A percentile compares a stretch with the other conserved stretches of the same genome.
phyloP scores from a whole-genome alignment of 306 rosid species.

The Vigna trinervia region DNA sequence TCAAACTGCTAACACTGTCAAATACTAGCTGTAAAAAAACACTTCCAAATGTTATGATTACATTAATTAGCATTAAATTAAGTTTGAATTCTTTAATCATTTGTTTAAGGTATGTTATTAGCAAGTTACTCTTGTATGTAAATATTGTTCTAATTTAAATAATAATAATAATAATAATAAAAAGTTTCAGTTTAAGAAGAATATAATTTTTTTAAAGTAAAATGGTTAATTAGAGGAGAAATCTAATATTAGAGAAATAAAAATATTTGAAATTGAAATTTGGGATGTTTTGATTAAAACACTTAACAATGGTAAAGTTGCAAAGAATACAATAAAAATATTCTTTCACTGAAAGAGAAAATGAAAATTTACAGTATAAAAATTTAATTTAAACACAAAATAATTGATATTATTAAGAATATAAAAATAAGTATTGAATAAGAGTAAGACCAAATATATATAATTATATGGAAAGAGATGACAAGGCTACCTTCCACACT shows the following conservation, averaged over 20 bases:
- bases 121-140: background rate
- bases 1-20: no score
- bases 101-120: no score
- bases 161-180: background rate
- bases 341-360: background rate
- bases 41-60: no score
- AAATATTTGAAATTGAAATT: background rate
- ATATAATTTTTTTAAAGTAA: no score
- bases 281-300: background rate
- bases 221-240: background rate
- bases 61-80: no score
- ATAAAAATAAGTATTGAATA: no score
- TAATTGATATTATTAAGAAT: no score
- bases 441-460: no score
- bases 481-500: background rate
- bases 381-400: no score
- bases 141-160: background rate
- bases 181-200: background rate
- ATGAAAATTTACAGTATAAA: no score
- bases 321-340: background rate
- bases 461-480: background rate
- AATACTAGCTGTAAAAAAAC: no score
- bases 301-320: background rate
- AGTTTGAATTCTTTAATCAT: background rate
- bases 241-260: background rate